These are phyloP conservation scores for Rhodotorula kratochvilovae DNA, from an alignment of 768 basidiomycete genomes.

Conservation along the genomic window DNA sequence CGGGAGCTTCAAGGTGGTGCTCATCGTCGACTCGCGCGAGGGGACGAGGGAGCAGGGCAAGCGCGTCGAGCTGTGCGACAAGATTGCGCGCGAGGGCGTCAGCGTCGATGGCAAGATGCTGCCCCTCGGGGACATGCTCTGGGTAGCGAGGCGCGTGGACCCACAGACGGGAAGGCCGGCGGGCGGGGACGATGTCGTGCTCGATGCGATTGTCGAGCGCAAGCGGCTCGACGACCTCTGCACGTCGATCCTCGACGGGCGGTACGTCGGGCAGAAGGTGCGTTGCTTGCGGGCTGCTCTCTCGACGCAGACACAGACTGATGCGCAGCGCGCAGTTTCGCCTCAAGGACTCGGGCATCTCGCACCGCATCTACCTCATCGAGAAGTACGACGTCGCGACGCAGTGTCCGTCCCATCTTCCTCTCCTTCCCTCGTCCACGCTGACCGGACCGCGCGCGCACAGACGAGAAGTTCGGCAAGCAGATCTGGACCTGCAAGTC, in stretches of 20 bases:
- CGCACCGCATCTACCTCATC: conserved; percentile 49
- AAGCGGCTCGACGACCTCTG: conserved; percentile 51
- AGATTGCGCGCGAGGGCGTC: conserved; percentile 45
- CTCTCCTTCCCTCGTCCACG: neutral
- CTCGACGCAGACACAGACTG: neutral
- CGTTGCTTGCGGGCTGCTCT: conserved; percentile 46
- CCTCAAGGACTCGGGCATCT: conserved; percentile 47
- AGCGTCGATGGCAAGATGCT: conserved; percentile 47
- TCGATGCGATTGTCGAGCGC: conserved; percentile 52
- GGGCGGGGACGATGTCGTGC: conserved; percentile 48
- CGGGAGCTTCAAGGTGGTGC: conserved; percentile 49
- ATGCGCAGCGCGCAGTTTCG: conserved; percentile 44
- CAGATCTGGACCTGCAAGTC: conserved; percentile 49
- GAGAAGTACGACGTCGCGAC: conserved; percentile 45
- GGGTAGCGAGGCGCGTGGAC: conserved; percentile 47
- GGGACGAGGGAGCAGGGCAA: conserved; percentile 44
- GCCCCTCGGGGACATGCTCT: conserved; percentile 51
- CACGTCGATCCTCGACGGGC: conserved; percentile 48
- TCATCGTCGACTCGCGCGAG: conserved; percentile 51
- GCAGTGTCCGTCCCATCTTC: conserved; percentile 16
- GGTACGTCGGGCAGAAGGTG: conserved; percentile 50
- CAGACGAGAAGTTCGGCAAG: conserved; percentile 41
- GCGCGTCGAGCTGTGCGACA: conserved; percentile 44
- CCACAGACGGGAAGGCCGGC: conserved; percentile 18
- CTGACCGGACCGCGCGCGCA: neutral